Percentiles rank a stretch among this genome's conserved stretches.
These are phyloP conservation scores for Plectosphaerella plurivora DNA, from an alignment of 2,329 filamentous ascomycete species.

Conservation along the genomic window DNA sequence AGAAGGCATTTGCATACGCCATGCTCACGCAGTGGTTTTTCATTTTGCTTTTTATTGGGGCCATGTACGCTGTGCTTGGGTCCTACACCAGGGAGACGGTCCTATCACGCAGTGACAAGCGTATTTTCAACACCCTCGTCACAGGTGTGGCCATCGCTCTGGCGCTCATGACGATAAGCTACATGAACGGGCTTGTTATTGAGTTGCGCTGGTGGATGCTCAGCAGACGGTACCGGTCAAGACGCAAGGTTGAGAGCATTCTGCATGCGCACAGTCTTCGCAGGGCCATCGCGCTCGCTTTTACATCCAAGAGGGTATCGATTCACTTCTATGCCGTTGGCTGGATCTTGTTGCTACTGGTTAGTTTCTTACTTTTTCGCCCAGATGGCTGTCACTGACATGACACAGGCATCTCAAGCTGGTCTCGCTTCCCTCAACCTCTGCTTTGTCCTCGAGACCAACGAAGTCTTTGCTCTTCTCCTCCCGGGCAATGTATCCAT, in stretches of 20 bases:
- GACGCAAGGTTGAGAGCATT: conserved; percentile 31
- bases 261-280: conserved; percentile 24
- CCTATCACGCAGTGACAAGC: conserved; percentile 28
- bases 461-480: conserved; percentile 25
- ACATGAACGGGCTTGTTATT: conserved; percentile 36
- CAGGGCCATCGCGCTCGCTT: conserved; percentile 20
- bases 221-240: conserved; percentile 26
- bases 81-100: conserved; percentile 20
- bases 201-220: conserved; percentile 43
- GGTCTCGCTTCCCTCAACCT: conserved; percentile 36
- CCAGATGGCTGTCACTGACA: neutral
- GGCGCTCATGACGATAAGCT: conserved; percentile 35
- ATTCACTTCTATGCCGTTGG: conserved; percentile 19
- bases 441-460: conserved; percentile 34
- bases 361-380: conserved; percentile 8
- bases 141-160: conserved; percentile 36
- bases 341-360: conserved; percentile 27
- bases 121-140: conserved; percentile 37
- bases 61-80: conserved; percentile 22
- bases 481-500: conserved; percentile 27
- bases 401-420: conserved; percentile 31
- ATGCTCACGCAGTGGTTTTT: conserved; percentile 17
- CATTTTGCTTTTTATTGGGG: conserved; percentile 20
- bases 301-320: conserved; percentile 16
- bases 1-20: neutral